Base-by-base conservation (phyloP, 345 rosid species). In the Nasturtium officinale region DNA sequence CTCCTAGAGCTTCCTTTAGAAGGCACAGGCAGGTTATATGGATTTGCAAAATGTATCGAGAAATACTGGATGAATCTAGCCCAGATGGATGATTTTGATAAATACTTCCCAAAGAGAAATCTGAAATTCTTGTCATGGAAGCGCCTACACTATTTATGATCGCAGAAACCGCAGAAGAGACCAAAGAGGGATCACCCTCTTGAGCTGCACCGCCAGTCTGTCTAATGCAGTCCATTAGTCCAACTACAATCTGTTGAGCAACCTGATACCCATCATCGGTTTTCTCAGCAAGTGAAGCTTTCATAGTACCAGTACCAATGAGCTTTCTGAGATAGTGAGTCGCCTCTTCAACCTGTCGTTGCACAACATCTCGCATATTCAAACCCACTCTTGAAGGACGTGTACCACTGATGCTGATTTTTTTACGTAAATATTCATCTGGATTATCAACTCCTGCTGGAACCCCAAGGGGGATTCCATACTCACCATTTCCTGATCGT, bases 201-300 rank as follows among this genome's bases (percentile, higher is more conserved):
- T 96, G 99, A 59, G 94, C 90, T 76, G 99, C 98, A 72, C 99
- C 98, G 25, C 95, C 97, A 18, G 89, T 89, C 82, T 96, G 98
- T 79, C 81, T 84, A 60, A 96, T 85, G 77, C 95, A 89, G 2
- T 90, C 97, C 96, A 84, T 78, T 54, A 96, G 72, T 57, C 83
- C 97, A 66, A 75, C 53, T 67, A 87, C 82, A 65, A 92, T 90
- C 74, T 86, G 96, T 69, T 96, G 97, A 65, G 98, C 94, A 57
- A 85, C 81, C 79, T 85, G 94, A 84, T 78, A 84, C 67, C 84
- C 94, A 60, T 89, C 90, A 62, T 88, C 96, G 42, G 78, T 80
- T 71, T 87, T 95, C 68, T 91, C 97, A 62, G 80, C 15, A 29
- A 75, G 77, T 32, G 80, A 75, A 40, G 67, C 71, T 83, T 86